Evolutionary conservation across 768 basidiomycete species (phyloP), one percentile per base, ranked within the genome.

Genomic region (Russula vinacea): DNA sequence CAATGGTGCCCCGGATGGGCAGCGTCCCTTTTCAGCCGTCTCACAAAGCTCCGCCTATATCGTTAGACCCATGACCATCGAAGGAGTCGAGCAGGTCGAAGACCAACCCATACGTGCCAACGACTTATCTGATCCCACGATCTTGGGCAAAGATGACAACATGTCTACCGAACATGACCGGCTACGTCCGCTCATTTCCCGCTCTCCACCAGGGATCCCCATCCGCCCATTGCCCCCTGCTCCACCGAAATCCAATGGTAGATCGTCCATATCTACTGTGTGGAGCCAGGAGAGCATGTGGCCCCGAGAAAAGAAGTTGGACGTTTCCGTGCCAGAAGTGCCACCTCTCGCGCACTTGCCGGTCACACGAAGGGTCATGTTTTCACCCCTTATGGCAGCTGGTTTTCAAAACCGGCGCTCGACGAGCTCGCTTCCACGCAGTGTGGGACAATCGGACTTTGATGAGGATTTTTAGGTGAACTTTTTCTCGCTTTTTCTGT

Each of bases 231-330:
- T 40, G 17, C 58, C 52, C n/a, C 53, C 53, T 17, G 19, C 49
- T 26, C 54, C 49, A 14, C 53, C 13, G 32, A 50, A 33, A 3
- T 14, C 54, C 1, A 29, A 22, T 17, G 26, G 49, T 9, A 61
- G 60, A 52, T 11, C 52, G 17, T 65, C 64, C 44, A 37, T 61
- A 14, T 61, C 64, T 35, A 65, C 64, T 1, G 50, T 61, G 17
- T 65, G 64, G 59, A 65, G 59, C 53, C 64, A 61, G 44, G 64
- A 65, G 32, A 65, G 64, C 60, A 61, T 56, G 59, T 61, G 59
- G 64, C 55, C 55, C 10, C 59, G 39, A 39, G 59, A 65, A 35
- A 61, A 51, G 55, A n/a, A 29, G 49, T 40, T 49, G 19, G 55
- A 51, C 19, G 26, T 56, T 24, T 59, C 59, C 26, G 24, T 61